Conservation (phyloP, 177 flowering plant species). For the Vitis hybrid region DNA sequence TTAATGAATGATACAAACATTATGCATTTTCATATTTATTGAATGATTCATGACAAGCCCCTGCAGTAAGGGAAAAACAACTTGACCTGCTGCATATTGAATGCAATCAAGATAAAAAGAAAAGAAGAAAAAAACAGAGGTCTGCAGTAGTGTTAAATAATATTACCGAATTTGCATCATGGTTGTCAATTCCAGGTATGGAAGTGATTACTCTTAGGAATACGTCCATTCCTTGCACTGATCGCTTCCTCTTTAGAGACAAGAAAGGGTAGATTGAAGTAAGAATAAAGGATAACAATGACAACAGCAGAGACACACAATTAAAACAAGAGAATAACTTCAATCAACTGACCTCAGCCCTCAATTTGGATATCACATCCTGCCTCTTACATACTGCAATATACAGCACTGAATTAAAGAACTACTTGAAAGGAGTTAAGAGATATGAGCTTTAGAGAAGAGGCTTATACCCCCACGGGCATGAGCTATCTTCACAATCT, state of each 20-base stretch:
- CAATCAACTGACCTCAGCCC: slow-evolving; percentile 59
- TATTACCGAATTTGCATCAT: slow-evolving; percentile 85
- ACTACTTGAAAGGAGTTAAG: background rate
- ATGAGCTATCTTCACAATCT: too few relatives aligned
- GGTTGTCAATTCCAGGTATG: slow-evolving; percentile 77
- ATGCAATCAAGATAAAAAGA: background rate
- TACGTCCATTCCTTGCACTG: slow-evolving; percentile 67
- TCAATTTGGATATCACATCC: slow-evolving; percentile 60
- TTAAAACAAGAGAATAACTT: background rate
- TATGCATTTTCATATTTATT: too few relatives aligned
- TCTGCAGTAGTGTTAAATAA: background rate
- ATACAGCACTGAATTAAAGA: slow-evolving; percentile 2
- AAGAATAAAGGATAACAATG: background rate
- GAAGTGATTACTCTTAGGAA: slow-evolving; percentile 70
- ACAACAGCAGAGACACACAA: background rate
- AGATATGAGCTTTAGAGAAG: background rate
- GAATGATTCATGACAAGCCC: too few relatives aligned
- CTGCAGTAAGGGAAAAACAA: too few relatives aligned
- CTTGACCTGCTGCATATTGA: too few relatives aligned
- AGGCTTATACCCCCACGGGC: too few relatives aligned
- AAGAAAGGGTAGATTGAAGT: slow-evolving; percentile 12
- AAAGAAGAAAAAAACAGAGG: background rate
- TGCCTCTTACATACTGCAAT: slow-evolving; percentile 73
- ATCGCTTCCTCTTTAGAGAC: slow-evolving; percentile 55
- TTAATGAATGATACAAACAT: too few relatives aligned